Evolutionary conservation across 306 rosid genomes (phyloP), one percentile per base, ranked within the genome.

Genomic region (Cucurbita moschata): DNA sequence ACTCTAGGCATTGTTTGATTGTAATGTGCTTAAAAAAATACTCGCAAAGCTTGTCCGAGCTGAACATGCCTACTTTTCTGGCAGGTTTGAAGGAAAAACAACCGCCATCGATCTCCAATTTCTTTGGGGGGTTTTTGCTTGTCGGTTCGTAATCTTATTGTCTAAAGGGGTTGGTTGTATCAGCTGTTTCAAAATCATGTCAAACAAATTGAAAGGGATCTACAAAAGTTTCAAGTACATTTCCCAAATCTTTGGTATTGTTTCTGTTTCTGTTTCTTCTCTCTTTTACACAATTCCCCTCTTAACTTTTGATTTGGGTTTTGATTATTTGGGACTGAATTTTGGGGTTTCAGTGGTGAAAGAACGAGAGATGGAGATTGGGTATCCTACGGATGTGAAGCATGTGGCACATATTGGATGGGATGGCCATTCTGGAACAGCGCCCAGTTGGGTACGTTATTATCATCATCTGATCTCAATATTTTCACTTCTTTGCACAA

Each of bases 201-300:
- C 89, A 60, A 71, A 77, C 80, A 90, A 79, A 73, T 86, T 95
- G 56, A 81, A 81, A 77, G 84, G 84, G 54, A 74, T 81, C 81
- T 78, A 75, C 77, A 81, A 81, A 62, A 81, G 84, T 65, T 79
- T 84, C 77, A 84, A 81, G 57, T 82, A 79, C 77, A 74, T 84
- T 81, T 81, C 85, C 67, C 83, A 84, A 79, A 84, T 84, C 79
- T 84, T 84, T 49, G 88, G 88, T 84, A 66, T 61, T 70, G 23
- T 5, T 47, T 70, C 74, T 50, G 60, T 63, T 44, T 63, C 70
- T 63, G 14, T 7, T 49, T 47, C 55, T 46, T 4, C 39, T 67
- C 18, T 46, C 6, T 21, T 46, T 44, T 67, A 44, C 72, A 21
- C 38, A 49, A 12, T 44, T 42, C 47, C 8, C 53, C 4, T 23